Evolutionary conservation across 371 early-diverging fungal genomes (phyloP), one percentile per base, ranked within the genome.

Genomic region (Mucor racemosus): DNA sequence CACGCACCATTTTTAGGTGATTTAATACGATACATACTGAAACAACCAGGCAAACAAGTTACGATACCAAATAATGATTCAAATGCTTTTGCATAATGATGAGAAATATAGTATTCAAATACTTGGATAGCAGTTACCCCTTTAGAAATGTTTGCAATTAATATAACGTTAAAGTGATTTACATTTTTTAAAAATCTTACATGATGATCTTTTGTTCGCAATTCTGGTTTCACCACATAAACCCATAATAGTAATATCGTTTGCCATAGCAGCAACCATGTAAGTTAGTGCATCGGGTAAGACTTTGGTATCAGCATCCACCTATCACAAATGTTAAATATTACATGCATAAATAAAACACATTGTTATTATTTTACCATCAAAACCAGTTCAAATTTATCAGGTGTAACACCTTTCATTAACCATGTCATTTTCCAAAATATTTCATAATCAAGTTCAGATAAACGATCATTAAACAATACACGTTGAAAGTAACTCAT

Each of bases 1-100:
- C 81, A 88, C 34, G 83, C 84, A 33, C 95, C 95, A 61, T 91
- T 79, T 73, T 91, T 88, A 67, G 88, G 90, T 4, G 90, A 82
- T 69, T 92, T 91, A 64, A 96, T 89, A 56, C 94, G 85, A 74
- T 93, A 96, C 93, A 94, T 92, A 72, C 90, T 92, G 84, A 96
- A 94, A 75, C 96, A 99, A 21, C 99, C 99, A 1, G 99, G 99
- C 48, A 99, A 79, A 84, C 99, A 99, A 7, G 99, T 97, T 38
- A 99, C 98, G 70, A 95, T 95, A 66, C 99, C 99, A 85, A 97
- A 99, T 9, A 96, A 82, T 36, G 92, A 91, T 77, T 99, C 99
- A 74, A 99, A 99, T 1, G 94, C 92, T 72, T 99, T 99, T 41
- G 91, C 90, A 56, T 96, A 88, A 76, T 97, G 97, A 77, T 99